Evolutionary conservation across 176 grass and related monocot genomes (phyloP).

Genomic region (Alopecurus myosuroides): DNA sequence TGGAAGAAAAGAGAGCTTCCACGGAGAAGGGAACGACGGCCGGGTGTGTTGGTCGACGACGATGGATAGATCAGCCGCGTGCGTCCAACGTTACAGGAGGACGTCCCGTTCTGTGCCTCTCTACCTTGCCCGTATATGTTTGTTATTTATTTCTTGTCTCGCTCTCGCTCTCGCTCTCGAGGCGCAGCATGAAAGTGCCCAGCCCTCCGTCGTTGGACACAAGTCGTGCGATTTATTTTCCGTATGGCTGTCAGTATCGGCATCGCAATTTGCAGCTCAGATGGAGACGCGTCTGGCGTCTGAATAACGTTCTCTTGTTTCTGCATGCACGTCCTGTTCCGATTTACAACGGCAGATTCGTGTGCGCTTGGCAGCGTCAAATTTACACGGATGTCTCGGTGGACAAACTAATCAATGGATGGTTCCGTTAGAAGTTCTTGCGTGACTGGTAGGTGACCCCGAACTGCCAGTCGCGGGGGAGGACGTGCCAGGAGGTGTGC

Average conservation of each 20-base stretch:
- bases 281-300: neutral
- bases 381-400: neutral
- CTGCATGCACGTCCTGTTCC: neutral
- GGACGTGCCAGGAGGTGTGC: constrained; percentile 59
- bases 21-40: neutral
- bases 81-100: neutral
- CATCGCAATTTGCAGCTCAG: neutral
- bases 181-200: neutral
- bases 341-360: neutral
- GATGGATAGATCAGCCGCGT: neutral
- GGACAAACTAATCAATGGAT: neutral
- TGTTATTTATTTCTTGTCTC: neutral
- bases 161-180: neutral
- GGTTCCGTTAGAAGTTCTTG: constrained; percentile 10
- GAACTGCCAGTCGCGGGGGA: constrained; percentile 56
- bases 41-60: neutral
- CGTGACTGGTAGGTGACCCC: constrained; percentile 34
- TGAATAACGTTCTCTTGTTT: neutral
- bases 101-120: neutral
- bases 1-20: neutral
- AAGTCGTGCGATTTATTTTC: neutral
- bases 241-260: neutral
- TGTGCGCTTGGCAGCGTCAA: neutral
- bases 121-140: neutral
- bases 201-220: neutral